Base-by-base conservation (phyloP, 352 stramenopile species). In the Pythium oligandrum region DNA sequence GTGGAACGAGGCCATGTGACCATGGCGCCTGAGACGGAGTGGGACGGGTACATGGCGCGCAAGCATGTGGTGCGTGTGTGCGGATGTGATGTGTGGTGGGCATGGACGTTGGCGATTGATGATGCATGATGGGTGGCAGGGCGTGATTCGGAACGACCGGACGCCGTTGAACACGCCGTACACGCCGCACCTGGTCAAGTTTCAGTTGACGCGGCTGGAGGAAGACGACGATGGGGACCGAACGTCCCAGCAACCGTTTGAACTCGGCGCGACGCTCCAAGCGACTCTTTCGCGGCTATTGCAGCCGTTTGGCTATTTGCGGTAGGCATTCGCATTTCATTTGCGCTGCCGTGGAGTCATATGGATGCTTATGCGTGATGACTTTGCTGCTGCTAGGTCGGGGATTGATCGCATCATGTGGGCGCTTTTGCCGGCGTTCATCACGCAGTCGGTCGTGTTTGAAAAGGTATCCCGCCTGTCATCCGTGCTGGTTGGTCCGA, bases 151-250 rank as follows among this genome's bases (percentile, higher is more conserved):
- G 7, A 90, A 88, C 35, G 78, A 90, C 58, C 66, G 78, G 26
- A 92, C 82, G 61, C 82, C 82, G 46, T 63, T 92, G 5, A 92
- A 92, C 54, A 92, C 82, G 47, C 82, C 82, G 49, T 92, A 87
- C 57, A 92, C 82, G n/a, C 82, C 82, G 37, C 78, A 89, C 44
- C 71, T 92, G n/a, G 81, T 90, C 61, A 90, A 90, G 62, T 58
- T 92, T 43, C 82, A 92, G 35, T 54, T 92, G 43, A 73, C 71
- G 45, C 66, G 66, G 12, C 78, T 90, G 45, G 77, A 85, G 40
- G 78, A 83, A 44, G 74, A 83, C 52, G 60, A 76, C 8, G 54
- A 78, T 51, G 53, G 61, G 3, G 61, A 66, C 34, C 64, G 38
- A 35, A 49, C 8, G 17, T 50, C 8, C 12, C n/a, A 39, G 32